Conservation (phyloP, 805 yeast species). For the Pichia exigua region DNA sequence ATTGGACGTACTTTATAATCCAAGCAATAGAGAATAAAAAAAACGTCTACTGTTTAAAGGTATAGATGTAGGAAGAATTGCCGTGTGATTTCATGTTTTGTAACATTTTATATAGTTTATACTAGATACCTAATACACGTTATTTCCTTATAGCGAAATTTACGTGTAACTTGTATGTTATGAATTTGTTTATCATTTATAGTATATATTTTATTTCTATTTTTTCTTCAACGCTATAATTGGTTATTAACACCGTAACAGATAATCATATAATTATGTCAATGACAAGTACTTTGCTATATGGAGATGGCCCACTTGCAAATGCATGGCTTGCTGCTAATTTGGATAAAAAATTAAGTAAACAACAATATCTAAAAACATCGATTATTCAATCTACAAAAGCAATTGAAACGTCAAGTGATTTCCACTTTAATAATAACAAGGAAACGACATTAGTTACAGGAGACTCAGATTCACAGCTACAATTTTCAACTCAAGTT, state of each 20-base stretch:
- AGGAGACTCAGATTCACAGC: conserved; percentile 10
- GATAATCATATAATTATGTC: not conserved
- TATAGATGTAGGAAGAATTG: no score
- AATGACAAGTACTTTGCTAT: conserved; percentile 1
- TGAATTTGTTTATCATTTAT: no score
- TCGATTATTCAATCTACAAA: conserved; percentile 59
- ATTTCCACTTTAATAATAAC: not conserved
- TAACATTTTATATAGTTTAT: no score
- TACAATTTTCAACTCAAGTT: not conserved
- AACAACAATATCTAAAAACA: conserved; percentile 64
- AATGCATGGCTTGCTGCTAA: conserved; percentile 92
- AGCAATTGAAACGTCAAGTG: conserved; percentile 45
- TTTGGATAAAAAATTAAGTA: conserved; percentile 68
- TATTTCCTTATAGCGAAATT: no score
- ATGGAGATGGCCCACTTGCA: conserved; percentile 49
- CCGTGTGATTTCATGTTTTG: no score
- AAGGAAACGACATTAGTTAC: conserved; percentile 3
- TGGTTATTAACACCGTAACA: no score
- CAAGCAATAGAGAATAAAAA: no score
- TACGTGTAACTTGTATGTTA: not conserved
- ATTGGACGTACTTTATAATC: no score
- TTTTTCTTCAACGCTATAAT: no score
- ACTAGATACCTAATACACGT: no score
- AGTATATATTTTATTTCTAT: no score
- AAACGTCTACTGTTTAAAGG: no score